phyloP scores from a whole-genome alignment of 1,284 basidiomycete species.

The Pseudomicrostroma phylloplanum region DNA sequence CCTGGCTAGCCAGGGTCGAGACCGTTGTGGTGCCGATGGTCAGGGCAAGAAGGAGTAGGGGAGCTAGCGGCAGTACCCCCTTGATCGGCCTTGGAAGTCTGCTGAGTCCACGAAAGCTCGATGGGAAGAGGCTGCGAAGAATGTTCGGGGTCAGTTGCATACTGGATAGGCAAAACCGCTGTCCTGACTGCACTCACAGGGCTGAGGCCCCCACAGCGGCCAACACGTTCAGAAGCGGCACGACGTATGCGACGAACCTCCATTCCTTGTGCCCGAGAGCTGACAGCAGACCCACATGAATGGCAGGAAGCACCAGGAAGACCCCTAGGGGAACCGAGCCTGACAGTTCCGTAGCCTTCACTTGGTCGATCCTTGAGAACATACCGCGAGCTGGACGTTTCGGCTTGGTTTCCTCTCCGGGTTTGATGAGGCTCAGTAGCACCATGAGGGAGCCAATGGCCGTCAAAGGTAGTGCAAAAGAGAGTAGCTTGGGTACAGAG shows the following conservation, averaged over 20 bases:
- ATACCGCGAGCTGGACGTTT: background rate
- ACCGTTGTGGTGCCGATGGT: constrained; percentile 24
- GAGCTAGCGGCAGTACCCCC: background rate
- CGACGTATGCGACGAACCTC: constrained; percentile 83
- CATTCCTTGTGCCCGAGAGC: constrained; percentile 70
- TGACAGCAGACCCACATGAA: constrained; percentile 66
- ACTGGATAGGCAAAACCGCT: background rate
- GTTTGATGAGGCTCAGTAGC: background rate
- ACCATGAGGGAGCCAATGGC: background rate
- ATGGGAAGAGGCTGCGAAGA: background rate
- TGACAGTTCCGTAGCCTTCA: background rate
- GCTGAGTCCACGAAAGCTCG: background rate
- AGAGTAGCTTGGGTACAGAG: constrained; percentile 72
- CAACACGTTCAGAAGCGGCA: constrained; percentile 74
- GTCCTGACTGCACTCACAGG: constrained; percentile 56
- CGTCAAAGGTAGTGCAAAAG: constrained; percentile 60
- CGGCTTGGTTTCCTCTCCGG: background rate
- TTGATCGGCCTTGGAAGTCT: background rate
- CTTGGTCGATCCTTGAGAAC: background rate
- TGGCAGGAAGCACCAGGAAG: constrained; percentile 47
- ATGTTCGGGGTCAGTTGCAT: background rate
- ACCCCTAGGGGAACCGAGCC: background rate
- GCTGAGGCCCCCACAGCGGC: constrained; percentile 63
- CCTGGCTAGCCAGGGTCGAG: constrained; percentile 60
- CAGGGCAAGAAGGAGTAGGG: constrained; percentile 8